Evolutionary conservation across 371 early-diverging fungal genomes (phyloP).

Genomic region (Coemansia sp.): DNA sequence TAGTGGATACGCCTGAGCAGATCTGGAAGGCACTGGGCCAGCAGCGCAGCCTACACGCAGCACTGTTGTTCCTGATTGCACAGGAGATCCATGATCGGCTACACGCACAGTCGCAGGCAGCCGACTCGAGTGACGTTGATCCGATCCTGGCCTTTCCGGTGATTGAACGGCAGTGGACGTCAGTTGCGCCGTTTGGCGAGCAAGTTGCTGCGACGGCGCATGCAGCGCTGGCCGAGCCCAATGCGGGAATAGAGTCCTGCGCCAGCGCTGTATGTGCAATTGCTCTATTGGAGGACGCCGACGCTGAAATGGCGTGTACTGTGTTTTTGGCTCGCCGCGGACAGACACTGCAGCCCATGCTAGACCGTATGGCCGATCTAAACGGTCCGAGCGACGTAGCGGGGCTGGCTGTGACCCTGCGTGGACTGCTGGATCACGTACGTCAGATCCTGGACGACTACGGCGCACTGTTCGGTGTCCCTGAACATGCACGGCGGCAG

Average conservation of each 20-base stretch:
- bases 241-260: neutral
- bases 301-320: conserved; percentile 37
- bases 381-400: neutral
- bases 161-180: conserved; percentile 38
- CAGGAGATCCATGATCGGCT: conserved; percentile 29
- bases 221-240: conserved; percentile 7
- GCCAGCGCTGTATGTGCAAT: conserved; percentile 35
- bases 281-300: conserved; percentile 37
- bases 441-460: conserved; percentile 29
- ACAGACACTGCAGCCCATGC: conserved; percentile 22
- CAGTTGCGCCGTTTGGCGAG: conserved; percentile 32
- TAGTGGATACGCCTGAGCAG: conserved; percentile 45
- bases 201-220: conserved; percentile 29
- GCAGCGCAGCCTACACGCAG: conserved; percentile 29
- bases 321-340: conserved; percentile 36
- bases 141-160: conserved; percentile 44
- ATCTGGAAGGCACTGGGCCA: conserved; percentile 41
- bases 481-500: neutral
- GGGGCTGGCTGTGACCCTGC: conserved; percentile 5
- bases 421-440: conserved; percentile 24
- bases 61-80: conserved; percentile 43
- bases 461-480: conserved; percentile 24
- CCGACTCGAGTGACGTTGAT: conserved; percentile 6
- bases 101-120: conserved; percentile 8
- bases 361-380: conserved; percentile 6